Conservation (phyloP, 2,329 filamentous ascomycete species). For the Thelonectria discophora region DNA sequence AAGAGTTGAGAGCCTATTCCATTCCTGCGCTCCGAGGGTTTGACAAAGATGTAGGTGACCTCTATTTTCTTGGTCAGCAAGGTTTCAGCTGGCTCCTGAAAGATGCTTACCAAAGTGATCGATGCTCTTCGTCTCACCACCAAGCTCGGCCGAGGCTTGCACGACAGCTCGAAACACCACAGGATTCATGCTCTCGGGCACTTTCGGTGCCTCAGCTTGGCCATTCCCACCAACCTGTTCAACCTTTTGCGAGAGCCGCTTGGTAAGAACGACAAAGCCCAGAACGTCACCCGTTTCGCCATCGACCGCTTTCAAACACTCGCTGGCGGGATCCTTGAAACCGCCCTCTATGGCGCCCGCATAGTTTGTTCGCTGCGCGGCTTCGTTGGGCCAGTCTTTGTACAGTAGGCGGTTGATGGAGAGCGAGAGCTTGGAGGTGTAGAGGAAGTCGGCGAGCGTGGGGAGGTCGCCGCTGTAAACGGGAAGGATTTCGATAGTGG, state of each 20-base stretch:
- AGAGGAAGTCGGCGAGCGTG: conserved; percentile 5
- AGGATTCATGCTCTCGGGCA: not conserved
- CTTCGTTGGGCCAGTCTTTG: conserved; percentile 21
- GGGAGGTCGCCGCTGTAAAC: conserved; percentile 8
- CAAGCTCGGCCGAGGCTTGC: not conserved
- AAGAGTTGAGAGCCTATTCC: conserved; percentile 14
- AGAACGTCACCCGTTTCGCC: conserved; percentile 11
- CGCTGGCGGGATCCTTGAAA: not conserved
- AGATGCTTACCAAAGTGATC: conserved; percentile 12
- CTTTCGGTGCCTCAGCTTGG: not conserved
- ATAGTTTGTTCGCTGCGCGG: conserved; percentile 5
- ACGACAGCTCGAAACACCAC: conserved; percentile 1
- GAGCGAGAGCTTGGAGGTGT: conserved; percentile 14
- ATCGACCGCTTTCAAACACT: conserved; percentile 19
- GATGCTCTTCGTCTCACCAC: not conserved
- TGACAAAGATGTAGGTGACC: conserved; percentile 24
- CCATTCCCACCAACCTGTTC: not conserved
- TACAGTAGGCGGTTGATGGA: conserved; percentile 22
- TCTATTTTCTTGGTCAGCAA: conserved; percentile 1
- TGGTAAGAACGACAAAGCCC: conserved; percentile 17
- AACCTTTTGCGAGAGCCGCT: not conserved
- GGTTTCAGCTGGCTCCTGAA: not conserved
- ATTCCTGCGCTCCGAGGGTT: conserved; percentile 1
- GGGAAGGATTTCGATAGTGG: not conserved
- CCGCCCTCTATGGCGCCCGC: not conserved